phyloP scores from a whole-genome alignment of 2,329 filamentous ascomycete genomes.

The Pestalotiopsis sp. region DNA sequence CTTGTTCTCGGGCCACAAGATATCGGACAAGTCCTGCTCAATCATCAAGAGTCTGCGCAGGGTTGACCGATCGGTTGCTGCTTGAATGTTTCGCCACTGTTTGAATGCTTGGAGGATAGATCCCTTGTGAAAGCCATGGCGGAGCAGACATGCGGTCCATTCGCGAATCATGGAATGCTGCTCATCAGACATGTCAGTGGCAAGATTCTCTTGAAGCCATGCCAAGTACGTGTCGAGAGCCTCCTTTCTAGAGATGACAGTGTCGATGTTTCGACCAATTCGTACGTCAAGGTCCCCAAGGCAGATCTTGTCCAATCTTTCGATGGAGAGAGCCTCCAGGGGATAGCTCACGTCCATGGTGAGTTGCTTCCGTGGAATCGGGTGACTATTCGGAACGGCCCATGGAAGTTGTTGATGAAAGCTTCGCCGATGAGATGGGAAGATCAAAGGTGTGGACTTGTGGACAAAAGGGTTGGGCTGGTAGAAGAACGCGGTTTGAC shows the following conservation, averaged over 20 bases:
- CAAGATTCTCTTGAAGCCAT: slow-evolving; percentile 29
- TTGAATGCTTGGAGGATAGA: slow-evolving; percentile 21
- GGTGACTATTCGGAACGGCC: neutral
- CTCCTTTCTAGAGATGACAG: slow-evolving; percentile 12
- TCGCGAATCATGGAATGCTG: slow-evolving; percentile 16
- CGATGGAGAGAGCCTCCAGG: slow-evolving; percentile 11
- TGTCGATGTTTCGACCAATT: slow-evolving; percentile 10
- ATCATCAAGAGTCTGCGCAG: slow-evolving; percentile 28
- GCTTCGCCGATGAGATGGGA: too few relatives aligned
- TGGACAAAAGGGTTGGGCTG: neutral
- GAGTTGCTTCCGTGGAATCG: neutral
- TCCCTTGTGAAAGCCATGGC: slow-evolving; percentile 16
- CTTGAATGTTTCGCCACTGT: slow-evolving; percentile 22
- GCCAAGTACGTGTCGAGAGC: slow-evolving; percentile 21
- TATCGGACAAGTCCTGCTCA: slow-evolving; percentile 20
- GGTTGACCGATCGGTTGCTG: slow-evolving; percentile 22
- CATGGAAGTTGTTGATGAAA: neutral
- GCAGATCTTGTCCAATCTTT: slow-evolving; percentile 15
- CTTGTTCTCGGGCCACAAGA: neutral
- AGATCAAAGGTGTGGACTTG: neutral
- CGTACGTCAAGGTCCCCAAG: slow-evolving; percentile 18
- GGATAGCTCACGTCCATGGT: slow-evolving; percentile 20
- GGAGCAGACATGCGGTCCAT: slow-evolving; percentile 24
- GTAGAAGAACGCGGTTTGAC: neutral
- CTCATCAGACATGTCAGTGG: slow-evolving; percentile 21